Evolutionary conservation across 768 basidiomycete genomes (phyloP).

Genomic region (Mrakia frigida): DNA sequence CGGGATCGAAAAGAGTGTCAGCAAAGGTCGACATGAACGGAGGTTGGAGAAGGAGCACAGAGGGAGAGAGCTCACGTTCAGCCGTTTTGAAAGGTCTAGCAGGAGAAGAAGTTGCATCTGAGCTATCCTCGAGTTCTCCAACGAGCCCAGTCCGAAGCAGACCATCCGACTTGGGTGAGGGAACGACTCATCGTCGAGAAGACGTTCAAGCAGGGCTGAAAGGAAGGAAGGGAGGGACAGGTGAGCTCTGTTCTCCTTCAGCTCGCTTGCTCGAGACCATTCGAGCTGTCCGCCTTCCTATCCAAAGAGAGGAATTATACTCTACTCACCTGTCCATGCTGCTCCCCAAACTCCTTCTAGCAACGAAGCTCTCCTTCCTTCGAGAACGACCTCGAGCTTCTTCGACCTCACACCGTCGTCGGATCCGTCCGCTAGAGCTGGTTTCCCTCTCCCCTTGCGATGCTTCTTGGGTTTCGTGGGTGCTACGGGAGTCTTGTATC

Average conservation of each 20-base stretch:
- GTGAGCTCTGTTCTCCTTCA: background rate
- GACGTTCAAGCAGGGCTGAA: slow-evolving; percentile 5
- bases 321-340: slow-evolving; percentile 11
- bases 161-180: slow-evolving; percentile 12
- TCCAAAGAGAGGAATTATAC: background rate
- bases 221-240: background rate
- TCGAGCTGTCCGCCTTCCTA: background rate
- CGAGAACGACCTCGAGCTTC: background rate
- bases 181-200: slow-evolving; percentile 3
- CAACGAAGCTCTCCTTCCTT: background rate
- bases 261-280: background rate
- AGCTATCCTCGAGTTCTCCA: slow-evolving; percentile 22
- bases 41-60: no score
- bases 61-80: slow-evolving; percentile 3
- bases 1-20: background rate
- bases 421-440: background rate
- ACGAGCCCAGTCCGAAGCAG: slow-evolving; percentile 22
- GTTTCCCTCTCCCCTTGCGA: slow-evolving; percentile 12
- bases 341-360: background rate
- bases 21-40: background rate
- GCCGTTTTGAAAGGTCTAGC: slow-evolving; percentile 16
- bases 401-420: background rate
- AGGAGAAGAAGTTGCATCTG: slow-evolving; percentile 26
- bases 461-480: slow-evolving; percentile 11
- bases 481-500: background rate